Evolutionary conservation across 495 filamentous ascomycete species (phyloP), one percentile per base, ranked within the genome.

Genomic region (Elaphomyces granulatus): DNA sequence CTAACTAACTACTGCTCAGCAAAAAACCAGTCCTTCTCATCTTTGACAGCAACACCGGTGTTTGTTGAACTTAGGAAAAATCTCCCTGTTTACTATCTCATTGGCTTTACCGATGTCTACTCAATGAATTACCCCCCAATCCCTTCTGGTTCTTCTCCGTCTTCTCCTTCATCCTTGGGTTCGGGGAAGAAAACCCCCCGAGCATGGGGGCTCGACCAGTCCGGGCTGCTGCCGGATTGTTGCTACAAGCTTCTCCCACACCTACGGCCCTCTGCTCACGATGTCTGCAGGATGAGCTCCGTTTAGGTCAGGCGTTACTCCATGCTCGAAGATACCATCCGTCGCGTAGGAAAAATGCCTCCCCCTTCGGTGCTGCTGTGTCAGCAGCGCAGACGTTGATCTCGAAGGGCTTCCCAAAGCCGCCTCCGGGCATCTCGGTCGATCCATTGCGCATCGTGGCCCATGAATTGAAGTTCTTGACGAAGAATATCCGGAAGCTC

Each of bases 401-500:
- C 53, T 65, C 66, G 38, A 81, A 82, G 55, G 79, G 75, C 21
- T 58, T 80, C 60, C 75, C 58, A 49, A 78, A 58, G 62, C 70
- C 55, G 47, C 67, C 50, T 53, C 59, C 56, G 49, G 75, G 74
- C 41, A 63, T 83, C 48, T 74, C 73, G 20, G 73, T 83, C 45
- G 81, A 85, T 52, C 81, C 81, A 17, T 68, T 85, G 46, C 71
- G 80, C 26, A 83, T 84, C 23, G 83, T 95, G 15, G 87, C 81
- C 37, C 93, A 92, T 61, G 87, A 95, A 63, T 80, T 95, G 74
- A 93, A 92, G 60, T 90, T 87, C 50, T 60, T 94, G 55, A 92
- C 76, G 14, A 83, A 82, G 37, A 92, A 93, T 53, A 90, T 94
- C 53, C 69, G 82, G 36, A 78, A 87, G 53, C 67, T 95, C 19